Conservation (phyloP, 2,329 filamentous ascomycete genomes). For the Fusarium sp. region DNA sequence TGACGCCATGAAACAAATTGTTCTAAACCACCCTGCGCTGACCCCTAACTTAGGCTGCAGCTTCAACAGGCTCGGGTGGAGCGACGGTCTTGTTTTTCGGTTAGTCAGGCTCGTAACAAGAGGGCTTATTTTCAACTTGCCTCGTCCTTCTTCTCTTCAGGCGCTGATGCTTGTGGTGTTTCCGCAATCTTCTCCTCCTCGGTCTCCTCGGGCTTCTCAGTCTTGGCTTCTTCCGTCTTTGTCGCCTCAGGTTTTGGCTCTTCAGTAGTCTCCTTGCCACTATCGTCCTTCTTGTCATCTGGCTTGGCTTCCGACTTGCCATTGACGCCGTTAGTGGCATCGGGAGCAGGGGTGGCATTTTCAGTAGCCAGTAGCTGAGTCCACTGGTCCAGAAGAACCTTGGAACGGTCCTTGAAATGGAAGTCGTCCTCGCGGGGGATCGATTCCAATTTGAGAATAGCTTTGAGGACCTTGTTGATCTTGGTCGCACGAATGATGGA, state of each 20-base stretch:
- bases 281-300: constrained; percentile 54
- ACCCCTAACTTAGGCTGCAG: constrained; percentile 45
- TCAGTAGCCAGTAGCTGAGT: constrained; percentile 79
- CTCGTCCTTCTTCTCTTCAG: constrained; percentile 47
- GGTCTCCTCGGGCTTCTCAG: constrained; percentile 35
- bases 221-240: constrained; percentile 43
- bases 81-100: constrained; percentile 36
- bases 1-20: constrained; percentile 41
- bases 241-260: constrained; percentile 49
- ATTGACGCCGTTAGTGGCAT: constrained; percentile 59
- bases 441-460: constrained; percentile 84
- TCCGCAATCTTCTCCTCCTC: constrained; percentile 31
- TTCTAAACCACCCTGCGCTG: constrained; percentile 36
- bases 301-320: constrained; percentile 51
- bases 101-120: constrained; percentile 12
- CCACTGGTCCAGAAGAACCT: constrained; percentile 86
- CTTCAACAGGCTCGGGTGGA: constrained; percentile 49
- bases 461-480: constrained; percentile 98
- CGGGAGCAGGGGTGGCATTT: constrained; percentile 50
- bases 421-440: constrained; percentile 92
- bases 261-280: constrained; percentile 51
- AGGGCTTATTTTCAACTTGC: constrained; percentile 35
- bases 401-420: constrained; percentile 85
- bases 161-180: constrained; percentile 24
- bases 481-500: constrained; percentile 91